phyloP scores from a whole-genome alignment of 1,284 basidiomycete species.

The Ustilago hordei region DNA sequence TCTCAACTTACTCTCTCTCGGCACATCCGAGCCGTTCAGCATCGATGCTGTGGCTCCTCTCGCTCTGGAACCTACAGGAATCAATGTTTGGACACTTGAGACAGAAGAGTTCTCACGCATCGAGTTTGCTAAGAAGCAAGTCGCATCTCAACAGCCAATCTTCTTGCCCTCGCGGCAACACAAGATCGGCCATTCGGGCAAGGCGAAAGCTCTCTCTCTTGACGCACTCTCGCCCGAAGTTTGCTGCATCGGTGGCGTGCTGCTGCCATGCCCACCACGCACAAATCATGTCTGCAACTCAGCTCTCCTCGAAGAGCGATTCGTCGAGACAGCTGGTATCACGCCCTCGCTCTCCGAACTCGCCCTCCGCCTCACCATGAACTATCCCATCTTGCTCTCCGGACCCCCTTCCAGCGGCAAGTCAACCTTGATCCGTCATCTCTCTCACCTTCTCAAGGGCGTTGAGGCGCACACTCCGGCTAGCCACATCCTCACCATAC shows the following conservation, averaged over 20 bases:
- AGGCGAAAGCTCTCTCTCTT: not conserved
- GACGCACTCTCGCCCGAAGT: constrained; percentile 25
- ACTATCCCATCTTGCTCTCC: constrained; percentile 84
- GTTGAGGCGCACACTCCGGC: constrained; percentile 5
- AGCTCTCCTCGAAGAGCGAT: constrained; percentile 20
- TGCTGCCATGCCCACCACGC: constrained; percentile 34
- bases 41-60: constrained; percentile 29
- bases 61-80: constrained; percentile 21
- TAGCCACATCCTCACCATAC: constrained; percentile 80
- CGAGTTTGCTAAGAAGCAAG: constrained; percentile 6
- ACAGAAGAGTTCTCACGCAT: constrained; percentile 38
- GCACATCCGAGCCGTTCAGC: constrained; percentile 9
- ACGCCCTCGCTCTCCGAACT: constrained; percentile 76
- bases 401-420: constrained; percentile 93
- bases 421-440: constrained; percentile 81
- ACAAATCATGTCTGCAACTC: not conserved
- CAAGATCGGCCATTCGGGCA: not conserved
- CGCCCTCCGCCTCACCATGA: constrained; percentile 77
- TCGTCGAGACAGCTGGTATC: constrained; percentile 78
- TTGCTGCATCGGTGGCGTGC: constrained; percentile 53
- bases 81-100: constrained; percentile 55
- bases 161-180: constrained; percentile 10
- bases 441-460: constrained; percentile 70
- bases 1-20: constrained; percentile 13
- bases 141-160: constrained; percentile 5